phyloP scores from a whole-genome alignment of 257 asterid genomes.

The Eustoma russellianum region DNA sequence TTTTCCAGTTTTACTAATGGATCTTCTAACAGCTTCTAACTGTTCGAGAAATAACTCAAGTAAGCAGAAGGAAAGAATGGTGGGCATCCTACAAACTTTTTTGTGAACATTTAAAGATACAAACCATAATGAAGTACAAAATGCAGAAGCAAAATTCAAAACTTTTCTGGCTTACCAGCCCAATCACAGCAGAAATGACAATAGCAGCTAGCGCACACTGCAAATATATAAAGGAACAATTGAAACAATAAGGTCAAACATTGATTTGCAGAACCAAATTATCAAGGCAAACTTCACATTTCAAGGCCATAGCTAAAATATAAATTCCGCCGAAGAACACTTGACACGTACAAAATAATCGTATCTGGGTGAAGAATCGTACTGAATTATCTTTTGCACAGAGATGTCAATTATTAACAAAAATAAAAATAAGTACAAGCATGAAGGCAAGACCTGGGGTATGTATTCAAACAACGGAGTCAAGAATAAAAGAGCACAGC shows the following conservation, averaged over 20 bases:
- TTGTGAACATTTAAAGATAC: background rate
- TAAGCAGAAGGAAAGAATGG: too few species aligned
- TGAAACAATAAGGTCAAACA: background rate
- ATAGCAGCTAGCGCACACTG: conserved; percentile 95
- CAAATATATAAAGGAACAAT: conserved; percentile 21
- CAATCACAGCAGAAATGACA: conserved; percentile 94
- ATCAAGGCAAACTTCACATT: background rate
- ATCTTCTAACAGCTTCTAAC: too few species aligned
- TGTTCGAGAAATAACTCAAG: too few species aligned
- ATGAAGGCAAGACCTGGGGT: conserved; percentile 65
- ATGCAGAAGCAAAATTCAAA: conserved; percentile 2
- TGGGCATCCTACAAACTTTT: too few species aligned
- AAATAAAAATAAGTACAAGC: conserved; percentile 9
- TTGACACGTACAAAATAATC: too few species aligned
- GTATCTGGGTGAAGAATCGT: too few species aligned
- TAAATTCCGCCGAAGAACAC: background rate
- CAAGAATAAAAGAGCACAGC: conserved; percentile 86
- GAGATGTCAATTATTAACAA: too few species aligned
- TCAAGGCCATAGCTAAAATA: background rate
- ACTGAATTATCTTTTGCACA: too few species aligned
- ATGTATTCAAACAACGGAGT: conserved; percentile 86
- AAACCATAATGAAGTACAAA: conserved; percentile 4
- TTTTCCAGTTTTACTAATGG: too few species aligned
- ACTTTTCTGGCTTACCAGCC: conserved; percentile 63
- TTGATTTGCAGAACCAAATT: background rate